Conservation (phyloP, 1,284 basidiomycete genomes). For the Boletus smithii region DNA sequence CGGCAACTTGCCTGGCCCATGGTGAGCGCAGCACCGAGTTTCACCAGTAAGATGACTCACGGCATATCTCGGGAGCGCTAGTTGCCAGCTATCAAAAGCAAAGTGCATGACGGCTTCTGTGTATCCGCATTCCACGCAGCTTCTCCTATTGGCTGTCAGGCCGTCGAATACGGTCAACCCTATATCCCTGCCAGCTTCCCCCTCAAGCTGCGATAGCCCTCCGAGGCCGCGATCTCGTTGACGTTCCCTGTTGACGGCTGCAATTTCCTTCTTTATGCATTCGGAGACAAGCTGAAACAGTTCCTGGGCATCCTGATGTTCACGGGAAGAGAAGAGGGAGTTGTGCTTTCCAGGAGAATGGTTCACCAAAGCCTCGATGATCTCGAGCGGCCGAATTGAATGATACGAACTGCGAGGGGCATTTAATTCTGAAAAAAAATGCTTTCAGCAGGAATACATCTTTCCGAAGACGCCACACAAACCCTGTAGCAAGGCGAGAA, state of each 20-base stretch:
- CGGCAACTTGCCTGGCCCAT: conserved; percentile 49
- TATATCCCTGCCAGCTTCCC: conserved; percentile 40
- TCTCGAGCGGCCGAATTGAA: conserved; percentile 65
- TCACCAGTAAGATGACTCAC: conserved; percentile 35
- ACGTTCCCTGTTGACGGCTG: conserved; percentile 61
- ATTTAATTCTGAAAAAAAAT: conserved; percentile 57
- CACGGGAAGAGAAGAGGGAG: conserved; percentile 75
- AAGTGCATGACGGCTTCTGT: conserved; percentile 89
- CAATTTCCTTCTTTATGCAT: conserved; percentile 77
- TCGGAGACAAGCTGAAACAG: conserved; percentile 90
- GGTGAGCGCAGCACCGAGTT: conserved; percentile 9
- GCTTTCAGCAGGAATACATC: conserved; percentile 12
- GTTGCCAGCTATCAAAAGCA: conserved; percentile 77
- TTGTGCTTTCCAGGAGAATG: conserved; percentile 54
- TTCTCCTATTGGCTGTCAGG: conserved; percentile 76
- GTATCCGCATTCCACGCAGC: conserved; percentile 80
- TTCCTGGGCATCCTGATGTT: conserved; percentile 95
- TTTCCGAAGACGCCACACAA: conserved; percentile 21
- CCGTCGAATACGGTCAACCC: conserved; percentile 76
- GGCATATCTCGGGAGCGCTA: conserved; percentile 64
- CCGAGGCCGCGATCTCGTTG: conserved; percentile 66
- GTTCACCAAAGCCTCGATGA: conserved; percentile 66
- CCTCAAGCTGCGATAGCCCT: conserved; percentile 38
- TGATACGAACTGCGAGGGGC: conserved; percentile 55
- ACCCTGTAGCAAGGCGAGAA: conserved; percentile 69